Base-by-base conservation (phyloP, 768 basidiomycete genomes). In the Cantharellus cinnabarinus region DNA sequence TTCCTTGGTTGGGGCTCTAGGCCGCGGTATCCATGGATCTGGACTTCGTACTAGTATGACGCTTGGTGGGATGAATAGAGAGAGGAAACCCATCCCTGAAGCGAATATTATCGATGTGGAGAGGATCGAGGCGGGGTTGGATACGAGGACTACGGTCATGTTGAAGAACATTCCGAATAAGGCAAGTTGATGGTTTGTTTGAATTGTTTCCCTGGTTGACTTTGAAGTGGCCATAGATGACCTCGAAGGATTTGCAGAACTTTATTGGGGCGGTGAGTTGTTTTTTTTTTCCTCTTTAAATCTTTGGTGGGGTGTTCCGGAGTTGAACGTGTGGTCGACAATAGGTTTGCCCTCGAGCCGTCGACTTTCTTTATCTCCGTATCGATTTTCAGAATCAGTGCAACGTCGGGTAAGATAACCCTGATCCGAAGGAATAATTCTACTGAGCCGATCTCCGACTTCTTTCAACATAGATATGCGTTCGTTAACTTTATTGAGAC, bases 131-230 rank as follows among this genome's bases (percentile, higher is more conserved):
- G 77, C 76, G 39, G 89, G 89, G 3, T 69, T 75, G 60, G 87
- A 89, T 64, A 87, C 82, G 41, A 75, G 88, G 40, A 87, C 86
- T 41, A 89, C 88, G 38, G 81, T 89, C 54, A 89, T 88, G 85
- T 80, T 87, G 62, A 89, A 90, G 71, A 93, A 93, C 66, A 86
- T 93, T 51, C 89, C 89, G 2, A 93, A 91, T 71, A 89, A 90
- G 60, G 62, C 67, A 53, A 60, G 54, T 60, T 41, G 14, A 38
- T 41, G 34, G 7, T 29, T 4, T 7, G 4, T 4, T 37, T 59
- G 41, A 57, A 41, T 39, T 5, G 15, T 57, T 57, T 58, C 35
- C 62, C 64, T n/a, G 15, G 5, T 4, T 53, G 7, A 5, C 7
- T 41, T 51, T 53, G 14, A 7, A 10, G 35, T 37, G 52, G 58